Evolutionary conservation across 2,329 filamentous ascomycete species (phyloP), one percentile per base, ranked within the genome.

Genomic region (Ophiostoma sp.): DNA sequence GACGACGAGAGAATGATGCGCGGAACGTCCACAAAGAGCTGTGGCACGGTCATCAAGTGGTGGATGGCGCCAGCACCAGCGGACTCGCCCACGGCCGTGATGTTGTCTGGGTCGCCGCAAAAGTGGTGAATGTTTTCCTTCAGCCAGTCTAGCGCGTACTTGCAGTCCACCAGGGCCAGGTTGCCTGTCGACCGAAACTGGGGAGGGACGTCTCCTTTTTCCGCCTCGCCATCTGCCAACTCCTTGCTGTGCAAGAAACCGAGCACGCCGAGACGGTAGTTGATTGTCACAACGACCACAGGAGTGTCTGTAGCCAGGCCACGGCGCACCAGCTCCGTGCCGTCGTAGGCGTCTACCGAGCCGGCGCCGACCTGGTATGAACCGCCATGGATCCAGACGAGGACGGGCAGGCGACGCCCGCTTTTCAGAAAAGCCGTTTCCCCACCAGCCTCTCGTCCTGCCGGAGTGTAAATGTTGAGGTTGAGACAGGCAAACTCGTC

Each of bases 401-500:
- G 36, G 9, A 73, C 71, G 1, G 71, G 71, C 19, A 50, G 31
- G 2, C 4, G 55, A 19, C 6, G 11, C 3, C 17, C 3, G 12
- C 2, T 31, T 3, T 39, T 12, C 11, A 22, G 6, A 19, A 39
- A 7, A 52, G 42, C 52, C 25, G 48, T 15, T 36, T 11, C 31
- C 15, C 36, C 36, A 3, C n/a, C 63, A 22, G 6, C 11, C 8
- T n/a, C 59, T 8, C 17, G 42, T 33, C 12, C 17, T 3, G 68
- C 57, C 6, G 72, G 55, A 0, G 68, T 31, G 22, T 64, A 73
- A 6, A 73, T 64, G 17, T 73, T 66, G 22, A 73, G 72, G 45
- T 73, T 73, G 25, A 73, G 72, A 45, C 68, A 73, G 4, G 39
- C 42, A 25, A 64, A 66, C 45, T 73, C 71, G 31, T 73, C 68